These are phyloP conservation scores for Exophiala dermatitidis DNA, from an alignment of 2,329 filamentous ascomycete species.

Conservation along the genomic window DNA sequence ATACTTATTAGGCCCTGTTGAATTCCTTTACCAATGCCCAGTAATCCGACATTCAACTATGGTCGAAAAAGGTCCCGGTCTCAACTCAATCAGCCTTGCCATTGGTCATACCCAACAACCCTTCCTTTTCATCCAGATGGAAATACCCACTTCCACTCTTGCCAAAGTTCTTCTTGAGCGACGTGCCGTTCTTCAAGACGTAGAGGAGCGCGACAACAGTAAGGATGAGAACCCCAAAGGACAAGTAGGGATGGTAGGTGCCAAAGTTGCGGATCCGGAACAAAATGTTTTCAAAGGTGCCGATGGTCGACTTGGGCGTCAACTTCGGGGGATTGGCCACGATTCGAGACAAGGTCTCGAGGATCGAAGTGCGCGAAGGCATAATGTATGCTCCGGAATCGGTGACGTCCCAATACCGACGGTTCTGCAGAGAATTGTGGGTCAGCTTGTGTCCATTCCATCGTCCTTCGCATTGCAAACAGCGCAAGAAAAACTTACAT, in stretches of 20 bases:
- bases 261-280: slow-evolving; percentile 41
- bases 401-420: slow-evolving; percentile 89
- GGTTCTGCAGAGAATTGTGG: slow-evolving; percentile 52
- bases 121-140: slow-evolving; percentile 44
- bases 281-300: slow-evolving; percentile 41
- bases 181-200: slow-evolving; percentile 28
- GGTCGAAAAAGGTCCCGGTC: not conserved
- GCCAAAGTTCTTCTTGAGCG: slow-evolving; percentile 26
- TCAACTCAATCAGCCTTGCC: slow-evolving; percentile 42
- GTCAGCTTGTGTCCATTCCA: too few relatives aligned
- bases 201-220: slow-evolving; percentile 32
- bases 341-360: slow-evolving; percentile 63
- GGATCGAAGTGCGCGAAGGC: slow-evolving; percentile 79
- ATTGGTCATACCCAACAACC: slow-evolving; percentile 34
- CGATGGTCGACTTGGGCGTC: slow-evolving; percentile 44
- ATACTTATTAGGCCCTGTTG: slow-evolving; percentile 8
- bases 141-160: slow-evolving; percentile 39
- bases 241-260: slow-evolving; percentile 39
- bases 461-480: too few relatives aligned
- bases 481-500: slow-evolving; percentile 55
- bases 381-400: slow-evolving; percentile 84
- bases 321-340: slow-evolving; percentile 43
- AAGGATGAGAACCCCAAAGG: slow-evolving; percentile 35
- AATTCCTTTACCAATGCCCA: too few relatives aligned
- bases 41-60: too few relatives aligned